phyloP scores from a whole-genome alignment of 2,329 filamentous ascomycete species.

The Nigrograna mackinnonii region DNA sequence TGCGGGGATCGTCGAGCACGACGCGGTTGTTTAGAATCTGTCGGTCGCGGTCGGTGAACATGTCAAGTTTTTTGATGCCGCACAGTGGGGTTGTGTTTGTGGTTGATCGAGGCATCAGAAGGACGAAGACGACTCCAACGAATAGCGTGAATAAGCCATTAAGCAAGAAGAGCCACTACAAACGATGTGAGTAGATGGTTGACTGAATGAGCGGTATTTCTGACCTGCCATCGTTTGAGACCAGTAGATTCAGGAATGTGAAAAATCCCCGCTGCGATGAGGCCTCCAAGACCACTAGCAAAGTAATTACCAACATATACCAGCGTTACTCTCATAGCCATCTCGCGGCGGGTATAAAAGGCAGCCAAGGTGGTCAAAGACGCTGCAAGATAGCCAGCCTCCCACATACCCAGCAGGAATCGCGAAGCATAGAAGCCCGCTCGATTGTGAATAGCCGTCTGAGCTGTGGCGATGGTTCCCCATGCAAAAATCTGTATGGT shows the following conservation, averaged over 20 bases:
- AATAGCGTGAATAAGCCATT: no score
- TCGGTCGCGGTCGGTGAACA: neutral
- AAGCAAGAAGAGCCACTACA: no score
- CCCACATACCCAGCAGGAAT: neutral
- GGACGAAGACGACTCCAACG: neutral
- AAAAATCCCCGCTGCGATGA: neutral
- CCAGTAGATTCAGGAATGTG: neutral
- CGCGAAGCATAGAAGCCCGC: neutral
- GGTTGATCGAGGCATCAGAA: neutral
- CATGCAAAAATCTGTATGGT: neutral
- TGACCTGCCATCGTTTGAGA: neutral
- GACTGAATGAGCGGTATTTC: no score
- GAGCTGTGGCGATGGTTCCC: neutral
- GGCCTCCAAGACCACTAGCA: neutral
- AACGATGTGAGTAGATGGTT: no score
- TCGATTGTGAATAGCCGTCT: neutral
- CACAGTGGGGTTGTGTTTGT: neutral
- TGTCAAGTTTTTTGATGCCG: neutral
- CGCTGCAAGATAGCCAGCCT: neutral
- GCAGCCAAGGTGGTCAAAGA: neutral
- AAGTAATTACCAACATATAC: neutral
- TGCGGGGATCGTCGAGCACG: no score
- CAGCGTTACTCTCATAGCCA: neutral
- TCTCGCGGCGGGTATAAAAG: neutral
- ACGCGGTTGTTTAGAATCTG: neutral